Percentiles rank a stretch among this genome's conserved stretches.
Evolutionary conservation across 441 rosid genomes (phyloP).

Genomic region (Hura crepitans): DNA sequence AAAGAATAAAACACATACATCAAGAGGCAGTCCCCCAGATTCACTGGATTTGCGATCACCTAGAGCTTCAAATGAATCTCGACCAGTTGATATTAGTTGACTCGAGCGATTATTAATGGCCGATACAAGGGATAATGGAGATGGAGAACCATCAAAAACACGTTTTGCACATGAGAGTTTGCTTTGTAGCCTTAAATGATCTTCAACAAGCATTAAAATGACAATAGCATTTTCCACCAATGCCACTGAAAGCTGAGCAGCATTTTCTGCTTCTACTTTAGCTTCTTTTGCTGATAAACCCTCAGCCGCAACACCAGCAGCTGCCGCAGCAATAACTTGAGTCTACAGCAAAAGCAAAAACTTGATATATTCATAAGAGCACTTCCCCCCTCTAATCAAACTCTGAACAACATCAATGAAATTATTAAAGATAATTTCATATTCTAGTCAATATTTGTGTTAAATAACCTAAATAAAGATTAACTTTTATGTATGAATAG

Average conservation of each 20-base stretch:
- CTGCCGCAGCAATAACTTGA: constrained; percentile 99
- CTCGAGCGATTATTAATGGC: constrained; percentile 50
- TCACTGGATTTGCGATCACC: constrained; percentile 64
- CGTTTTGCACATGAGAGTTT: constrained; percentile 62
- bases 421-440: not conserved
- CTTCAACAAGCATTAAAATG: constrained; percentile 99
- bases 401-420: constrained; percentile 19
- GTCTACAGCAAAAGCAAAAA: constrained; percentile 62
- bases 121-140: constrained; percentile 76
- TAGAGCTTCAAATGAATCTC: constrained; percentile 54
- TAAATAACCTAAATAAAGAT: not conserved
- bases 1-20: constrained; percentile 50
- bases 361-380: constrained; percentile 28
- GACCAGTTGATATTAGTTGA: constrained; percentile 37
- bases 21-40: constrained; percentile 74
- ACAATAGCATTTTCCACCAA: constrained; percentile 99
- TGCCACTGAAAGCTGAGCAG: constrained; percentile 97
- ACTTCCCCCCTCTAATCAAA: constrained; percentile 12
- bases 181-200: constrained; percentile 97
- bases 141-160: constrained; percentile 53
- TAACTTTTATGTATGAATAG: not conserved
- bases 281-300: constrained; percentile 89
- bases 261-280: constrained; percentile 87
- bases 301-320: constrained; percentile 99
- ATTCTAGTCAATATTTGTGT: not conserved